Evolutionary conservation across 2,329 filamentous ascomycete species (phyloP).

Genomic region (Lachnum nothofagi): DNA sequence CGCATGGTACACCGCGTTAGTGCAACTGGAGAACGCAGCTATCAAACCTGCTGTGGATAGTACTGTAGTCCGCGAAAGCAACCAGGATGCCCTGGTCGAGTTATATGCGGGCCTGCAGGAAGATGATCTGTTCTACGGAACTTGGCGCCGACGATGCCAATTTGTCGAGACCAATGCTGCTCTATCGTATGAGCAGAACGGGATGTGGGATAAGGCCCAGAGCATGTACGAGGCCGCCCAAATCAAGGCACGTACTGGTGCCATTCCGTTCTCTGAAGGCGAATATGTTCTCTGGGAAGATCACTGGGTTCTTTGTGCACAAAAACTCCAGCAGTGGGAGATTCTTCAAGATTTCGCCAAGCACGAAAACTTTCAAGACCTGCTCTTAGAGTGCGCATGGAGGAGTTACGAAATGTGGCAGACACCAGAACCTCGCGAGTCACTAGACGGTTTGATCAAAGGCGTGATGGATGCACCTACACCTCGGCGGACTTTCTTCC

Average conservation of each 20-base stretch:
- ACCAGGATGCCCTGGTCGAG: conserved; percentile 90
- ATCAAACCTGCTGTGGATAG: conserved; percentile 77
- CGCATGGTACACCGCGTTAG: conserved; percentile 91
- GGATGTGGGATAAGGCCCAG: conserved; percentile 99
- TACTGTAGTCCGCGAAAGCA: conserved; percentile 80
- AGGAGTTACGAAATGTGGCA: conserved; percentile 94
- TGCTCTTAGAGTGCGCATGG: conserved; percentile 93
- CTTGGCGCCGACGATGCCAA: conserved; percentile 89
- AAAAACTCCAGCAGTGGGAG: conserved; percentile 99
- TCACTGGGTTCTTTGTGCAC: conserved; percentile 95
- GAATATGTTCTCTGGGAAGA: conserved; percentile 99
- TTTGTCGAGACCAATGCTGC: conserved; percentile 98
- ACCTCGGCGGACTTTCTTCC: conserved; percentile 90
- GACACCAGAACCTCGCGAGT: conserved; percentile 76
- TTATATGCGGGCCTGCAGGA: conserved; percentile 87
- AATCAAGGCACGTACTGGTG: conserved; percentile 91
- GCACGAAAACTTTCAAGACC: conserved; percentile 96
- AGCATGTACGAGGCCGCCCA: conserved; percentile 94
- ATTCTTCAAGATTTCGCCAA: conserved; percentile 96
- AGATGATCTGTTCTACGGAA: conserved; percentile 95
- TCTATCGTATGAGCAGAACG: conserved; percentile 95
- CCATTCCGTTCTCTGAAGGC: conserved; percentile 90
- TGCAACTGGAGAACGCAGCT: conserved; percentile 83
- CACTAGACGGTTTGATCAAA: conserved; percentile 89
- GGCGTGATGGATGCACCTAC: conserved; percentile 97